These are phyloP conservation scores for Cordia subcordata DNA, from an alignment of 257 asterid genomes.

Conservation along the genomic window DNA sequence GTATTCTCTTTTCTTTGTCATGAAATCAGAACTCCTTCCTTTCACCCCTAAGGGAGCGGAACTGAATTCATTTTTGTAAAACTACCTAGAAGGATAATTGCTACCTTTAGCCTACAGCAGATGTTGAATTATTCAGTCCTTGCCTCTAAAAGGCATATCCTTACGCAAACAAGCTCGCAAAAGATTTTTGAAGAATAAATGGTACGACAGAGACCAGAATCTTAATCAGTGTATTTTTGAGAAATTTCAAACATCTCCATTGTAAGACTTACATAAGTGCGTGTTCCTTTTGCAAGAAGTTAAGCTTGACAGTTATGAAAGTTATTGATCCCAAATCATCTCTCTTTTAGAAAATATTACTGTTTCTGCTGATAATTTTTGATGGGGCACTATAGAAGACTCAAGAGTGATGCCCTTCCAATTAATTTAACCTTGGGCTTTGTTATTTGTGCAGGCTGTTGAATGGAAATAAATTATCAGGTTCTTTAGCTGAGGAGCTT, in stretches of 20 bases:
- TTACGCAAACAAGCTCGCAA: neutral
- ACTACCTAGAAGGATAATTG: neutral
- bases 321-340: neutral
- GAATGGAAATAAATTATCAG: constrained; percentile 41
- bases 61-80: no score
- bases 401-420: neutral
- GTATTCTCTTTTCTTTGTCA: no score
- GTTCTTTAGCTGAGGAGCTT: constrained; percentile 39
- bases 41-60: neutral
- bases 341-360: neutral
- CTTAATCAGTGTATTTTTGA: no score
- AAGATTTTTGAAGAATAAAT: neutral
- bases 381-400: no score
- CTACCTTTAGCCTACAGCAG: neutral
- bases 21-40: neutral
- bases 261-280: neutral
- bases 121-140: neutral
- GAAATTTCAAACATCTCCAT: no score
- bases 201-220: no score
- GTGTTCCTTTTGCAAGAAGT: constrained; percentile 7
- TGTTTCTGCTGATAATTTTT: neutral
- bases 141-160: neutral
- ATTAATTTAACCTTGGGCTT: neutral
- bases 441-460: constrained; percentile 31
- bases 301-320: constrained; percentile 3